Conservation (phyloP, 352 stramenopile genomes). For the Phytophthora sojae region DNA sequence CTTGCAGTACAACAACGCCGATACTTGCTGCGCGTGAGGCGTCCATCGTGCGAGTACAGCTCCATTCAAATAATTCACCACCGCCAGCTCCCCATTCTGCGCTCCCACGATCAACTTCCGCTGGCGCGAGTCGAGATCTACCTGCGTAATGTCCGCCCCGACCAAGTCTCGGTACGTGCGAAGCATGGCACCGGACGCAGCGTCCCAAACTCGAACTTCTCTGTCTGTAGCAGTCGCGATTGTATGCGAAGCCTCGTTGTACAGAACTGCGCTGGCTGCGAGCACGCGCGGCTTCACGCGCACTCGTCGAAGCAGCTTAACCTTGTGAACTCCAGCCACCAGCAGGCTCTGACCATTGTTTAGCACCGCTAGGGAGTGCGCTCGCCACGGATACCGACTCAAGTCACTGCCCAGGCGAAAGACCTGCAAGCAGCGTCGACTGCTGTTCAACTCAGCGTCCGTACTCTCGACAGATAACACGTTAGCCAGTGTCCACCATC, state of each 20-base stretch:
- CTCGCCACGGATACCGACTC: conserved; percentile 70
- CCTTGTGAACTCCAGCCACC: conserved; percentile 66
- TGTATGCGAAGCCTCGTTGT: conserved; percentile 72
- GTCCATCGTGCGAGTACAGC: conserved; percentile 71
- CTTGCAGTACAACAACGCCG: conserved; percentile 74
- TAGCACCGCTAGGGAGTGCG: conserved; percentile 67
- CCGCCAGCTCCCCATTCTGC: conserved; percentile 69
- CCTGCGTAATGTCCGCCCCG: conserved; percentile 69
- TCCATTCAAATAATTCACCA: conserved; percentile 84
- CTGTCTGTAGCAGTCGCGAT: conserved; percentile 74
- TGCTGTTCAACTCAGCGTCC: conserved; percentile 60
- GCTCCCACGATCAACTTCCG: conserved; percentile 77
- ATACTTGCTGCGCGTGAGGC: conserved; percentile 68
- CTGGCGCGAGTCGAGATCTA: conserved; percentile 73
- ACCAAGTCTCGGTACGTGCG: conserved; percentile 67
- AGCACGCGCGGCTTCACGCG: conserved; percentile 67
- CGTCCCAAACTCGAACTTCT: conserved; percentile 79
- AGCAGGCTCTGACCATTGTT: conserved; percentile 71
- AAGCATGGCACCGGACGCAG: conserved; percentile 55
- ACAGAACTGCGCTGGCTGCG: conserved; percentile 69
- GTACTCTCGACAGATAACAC: conserved; percentile 73
- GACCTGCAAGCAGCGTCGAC: conserved; percentile 63
- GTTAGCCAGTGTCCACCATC: conserved; percentile 81
- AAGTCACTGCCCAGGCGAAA: conserved; percentile 74
- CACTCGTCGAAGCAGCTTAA: conserved; percentile 77